Conservation (phyloP, 345 rosid species). For the Syzygium jambos region DNA sequence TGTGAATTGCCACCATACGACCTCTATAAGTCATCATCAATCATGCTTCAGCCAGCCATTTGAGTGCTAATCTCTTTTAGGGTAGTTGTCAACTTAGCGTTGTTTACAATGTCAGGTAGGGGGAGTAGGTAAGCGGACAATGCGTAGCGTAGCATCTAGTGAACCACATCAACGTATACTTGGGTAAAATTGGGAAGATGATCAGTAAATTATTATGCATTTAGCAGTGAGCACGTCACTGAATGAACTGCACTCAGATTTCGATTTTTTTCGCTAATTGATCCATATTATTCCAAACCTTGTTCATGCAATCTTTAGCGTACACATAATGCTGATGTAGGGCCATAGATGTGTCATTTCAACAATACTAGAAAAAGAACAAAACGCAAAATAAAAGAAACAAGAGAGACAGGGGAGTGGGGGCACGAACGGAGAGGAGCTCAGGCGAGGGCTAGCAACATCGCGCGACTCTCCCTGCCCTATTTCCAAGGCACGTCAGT, state of each 20-base stretch:
- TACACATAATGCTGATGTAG: background rate
- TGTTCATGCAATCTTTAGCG: background rate
- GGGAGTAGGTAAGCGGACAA: background rate
- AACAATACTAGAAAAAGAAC: background rate
- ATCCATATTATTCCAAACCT: background rate
- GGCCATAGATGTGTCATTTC: background rate
- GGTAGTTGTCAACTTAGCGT: background rate
- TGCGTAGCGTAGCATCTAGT: background rate
- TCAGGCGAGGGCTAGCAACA: background rate
- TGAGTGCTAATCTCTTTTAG: background rate
- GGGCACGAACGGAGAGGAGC: background rate
- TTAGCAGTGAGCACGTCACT: background rate
- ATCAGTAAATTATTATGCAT: background rate
- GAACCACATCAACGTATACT: background rate
- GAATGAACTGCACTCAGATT: background rate
- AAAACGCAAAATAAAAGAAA: background rate
- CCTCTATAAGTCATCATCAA: background rate
- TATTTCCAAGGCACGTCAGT: background rate
- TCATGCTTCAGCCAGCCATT: background rate
- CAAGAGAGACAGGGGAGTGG: background rate
- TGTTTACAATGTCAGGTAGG: background rate
- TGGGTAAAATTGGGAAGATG: background rate
- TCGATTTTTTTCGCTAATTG: background rate
- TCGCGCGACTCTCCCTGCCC: background rate
- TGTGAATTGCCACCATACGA: background rate